Evolutionary conservation across 768 basidiomycete genomes (phyloP).

Genomic region (Wakefieldia striispora): DNA sequence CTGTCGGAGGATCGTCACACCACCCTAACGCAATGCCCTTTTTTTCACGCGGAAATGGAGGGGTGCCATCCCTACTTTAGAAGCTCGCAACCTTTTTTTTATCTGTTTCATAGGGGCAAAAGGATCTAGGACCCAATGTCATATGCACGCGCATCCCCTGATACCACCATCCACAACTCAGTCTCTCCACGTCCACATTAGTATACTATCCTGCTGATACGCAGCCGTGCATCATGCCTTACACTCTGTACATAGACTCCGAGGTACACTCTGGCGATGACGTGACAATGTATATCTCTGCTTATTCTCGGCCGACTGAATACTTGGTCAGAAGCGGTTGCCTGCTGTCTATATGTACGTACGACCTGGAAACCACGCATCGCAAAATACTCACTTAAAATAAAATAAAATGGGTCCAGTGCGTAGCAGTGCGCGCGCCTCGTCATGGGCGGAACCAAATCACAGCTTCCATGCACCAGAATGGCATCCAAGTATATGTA

Average conservation of each 20-base stretch:
- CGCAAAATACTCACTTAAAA: not conserved
- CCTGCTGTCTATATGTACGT: slow-evolving; percentile 8
- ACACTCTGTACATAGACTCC: not conserved
- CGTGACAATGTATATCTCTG: not conserved
- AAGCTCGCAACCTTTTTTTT: slow-evolving; percentile 6
- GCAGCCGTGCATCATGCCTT: not conserved
- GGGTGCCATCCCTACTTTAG: slow-evolving; percentile 14
- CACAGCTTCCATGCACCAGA: not conserved
- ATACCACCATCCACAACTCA: slow-evolving; percentile 5
- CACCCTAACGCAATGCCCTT: not conserved
- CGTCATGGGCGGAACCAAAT: not conserved
- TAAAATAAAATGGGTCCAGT: not conserved
- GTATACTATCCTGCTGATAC: not conserved
- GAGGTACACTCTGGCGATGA: not conserved
- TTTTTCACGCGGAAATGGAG: slow-evolving; percentile 5
- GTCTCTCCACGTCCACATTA: slow-evolving; percentile 6
- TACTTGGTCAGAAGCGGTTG: slow-evolving; percentile 2
- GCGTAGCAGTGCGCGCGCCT: not conserved
- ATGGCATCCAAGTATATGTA: not conserved
- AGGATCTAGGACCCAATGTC: slow-evolving; percentile 3
- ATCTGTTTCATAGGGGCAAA: not conserved
- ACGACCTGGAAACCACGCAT: not conserved
- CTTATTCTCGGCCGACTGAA: not conserved
- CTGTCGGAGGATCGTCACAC: slow-evolving; percentile 9
- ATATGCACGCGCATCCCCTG: not conserved